A percentile compares a stretch with the other conserved stretches of the same genome.
These are phyloP conservation scores for Microstegium vimineum DNA, from an alignment of 176 grass and related monocot species.

Conservation along the genomic window DNA sequence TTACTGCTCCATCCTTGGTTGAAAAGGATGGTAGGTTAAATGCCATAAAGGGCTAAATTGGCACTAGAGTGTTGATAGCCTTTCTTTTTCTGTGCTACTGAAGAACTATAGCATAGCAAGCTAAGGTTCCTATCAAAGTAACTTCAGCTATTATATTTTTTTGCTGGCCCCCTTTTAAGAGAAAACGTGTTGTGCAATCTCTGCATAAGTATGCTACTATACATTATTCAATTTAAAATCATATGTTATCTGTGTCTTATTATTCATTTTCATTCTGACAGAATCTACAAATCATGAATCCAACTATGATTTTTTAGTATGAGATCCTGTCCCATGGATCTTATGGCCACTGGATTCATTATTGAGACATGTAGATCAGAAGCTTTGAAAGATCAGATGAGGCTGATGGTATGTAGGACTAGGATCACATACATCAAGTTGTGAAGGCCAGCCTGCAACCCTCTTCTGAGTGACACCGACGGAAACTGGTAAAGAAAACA, in stretches of 20 bases:
- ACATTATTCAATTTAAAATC: not conserved
- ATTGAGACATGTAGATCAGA: conserved; percentile 42
- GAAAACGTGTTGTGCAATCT: not conserved
- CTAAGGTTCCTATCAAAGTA: too few relatives aligned
- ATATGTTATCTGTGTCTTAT: conserved; percentile 5
- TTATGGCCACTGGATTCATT: conserved; percentile 53
- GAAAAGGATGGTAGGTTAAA: conserved; percentile 70
- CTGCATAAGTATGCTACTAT: not conserved
- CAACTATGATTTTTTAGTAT: too few relatives aligned
- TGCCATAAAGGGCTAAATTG: not conserved
- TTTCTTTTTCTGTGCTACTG: not conserved
- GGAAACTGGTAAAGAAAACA: conserved; percentile 21
- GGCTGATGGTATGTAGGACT: conserved; percentile 33
- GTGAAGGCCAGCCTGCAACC: conserved; percentile 8
- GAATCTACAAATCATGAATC: conserved; percentile 77
- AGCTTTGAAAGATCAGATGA: conserved; percentile 36
- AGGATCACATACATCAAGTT: conserved; percentile 10
- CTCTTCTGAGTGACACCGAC: conserved; percentile 31
- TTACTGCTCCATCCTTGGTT: conserved; percentile 52
- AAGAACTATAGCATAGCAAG: conserved; percentile 14
- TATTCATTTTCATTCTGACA: conserved; percentile 42
- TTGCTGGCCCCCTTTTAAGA: not conserved
- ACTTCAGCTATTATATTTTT: not conserved
- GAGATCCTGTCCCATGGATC: conserved; percentile 85
- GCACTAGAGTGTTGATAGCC: not conserved